Conservation (phyloP, 2,329 filamentous ascomycete species). For the Trichoderma sp. region DNA sequence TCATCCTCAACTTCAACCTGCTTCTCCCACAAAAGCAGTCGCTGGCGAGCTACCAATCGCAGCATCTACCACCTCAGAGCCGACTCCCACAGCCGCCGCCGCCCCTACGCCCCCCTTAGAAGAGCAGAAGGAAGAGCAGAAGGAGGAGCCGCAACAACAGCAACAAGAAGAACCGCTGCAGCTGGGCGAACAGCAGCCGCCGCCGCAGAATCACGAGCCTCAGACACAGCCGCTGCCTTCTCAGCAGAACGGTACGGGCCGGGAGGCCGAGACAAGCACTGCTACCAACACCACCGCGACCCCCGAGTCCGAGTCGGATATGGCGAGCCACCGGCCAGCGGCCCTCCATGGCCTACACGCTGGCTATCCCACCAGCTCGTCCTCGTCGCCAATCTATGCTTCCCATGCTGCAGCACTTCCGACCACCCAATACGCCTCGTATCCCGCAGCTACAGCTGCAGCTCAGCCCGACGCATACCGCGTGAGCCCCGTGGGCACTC, state of each 20-base stretch:
- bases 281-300: background rate
- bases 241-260: conserved; percentile 39
- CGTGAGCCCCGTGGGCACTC: conserved; percentile 34
- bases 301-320: conserved; percentile 31
- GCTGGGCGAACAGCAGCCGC: conserved; percentile 23
- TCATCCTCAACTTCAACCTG: conserved; percentile 18
- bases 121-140: conserved; percentile 7
- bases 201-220: conserved; percentile 10
- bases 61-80: conserved; percentile 4
- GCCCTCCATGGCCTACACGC: conserved; percentile 33
- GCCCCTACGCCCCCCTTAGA: conserved; percentile 18
- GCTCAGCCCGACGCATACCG: conserved; percentile 37
- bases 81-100: conserved; percentile 25
- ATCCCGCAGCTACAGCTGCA: conserved; percentile 33
- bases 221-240: conserved; percentile 19
- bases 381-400: conserved; percentile 25
- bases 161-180: conserved; percentile 24
- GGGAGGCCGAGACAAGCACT: conserved; percentile 34
- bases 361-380: conserved; percentile 32
- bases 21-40: conserved; percentile 27
- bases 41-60: conserved; percentile 18
- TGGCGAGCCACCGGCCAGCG: conserved; percentile 37
- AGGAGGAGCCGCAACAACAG: conserved; percentile 14
- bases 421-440: conserved; percentile 37
- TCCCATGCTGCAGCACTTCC: conserved; percentile 29